Evolutionary conservation across 345 rosid species (phyloP).

Genomic region (Rhizophora apiculata): DNA sequence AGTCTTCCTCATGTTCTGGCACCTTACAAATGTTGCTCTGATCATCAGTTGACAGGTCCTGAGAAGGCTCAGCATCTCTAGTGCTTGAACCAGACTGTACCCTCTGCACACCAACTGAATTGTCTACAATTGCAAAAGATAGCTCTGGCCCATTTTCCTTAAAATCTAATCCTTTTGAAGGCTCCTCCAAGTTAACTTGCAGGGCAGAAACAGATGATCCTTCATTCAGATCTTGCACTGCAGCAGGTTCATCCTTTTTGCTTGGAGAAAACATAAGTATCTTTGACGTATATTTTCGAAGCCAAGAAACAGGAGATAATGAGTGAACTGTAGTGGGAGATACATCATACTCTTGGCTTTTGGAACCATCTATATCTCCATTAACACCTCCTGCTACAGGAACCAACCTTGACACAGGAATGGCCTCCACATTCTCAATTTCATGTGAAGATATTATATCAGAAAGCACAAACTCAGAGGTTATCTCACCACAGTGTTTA

Average conservation of each 20-base stretch:
- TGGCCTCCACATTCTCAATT: conserved; percentile 50
- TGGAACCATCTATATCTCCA: conserved; percentile 20
- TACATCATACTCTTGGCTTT: conserved; percentile 29
- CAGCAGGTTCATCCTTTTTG: conserved; percentile 47
- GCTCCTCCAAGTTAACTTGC: conserved; percentile 36
- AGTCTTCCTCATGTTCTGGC: conserved; percentile 44
- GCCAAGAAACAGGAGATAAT: conserved; percentile 61
- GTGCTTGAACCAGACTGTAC: conserved; percentile 40
- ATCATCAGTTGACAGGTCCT: conserved; percentile 39
- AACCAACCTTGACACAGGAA: conserved; percentile 41
- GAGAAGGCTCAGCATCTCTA: conserved; percentile 43
- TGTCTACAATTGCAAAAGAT: conserved; percentile 36
- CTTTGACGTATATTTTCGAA: conserved; percentile 77
- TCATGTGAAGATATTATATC: conserved; percentile 53
- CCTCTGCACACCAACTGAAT: conserved; percentile 43
- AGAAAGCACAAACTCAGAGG: conserved; percentile 66
- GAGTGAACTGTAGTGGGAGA: conserved; percentile 37
- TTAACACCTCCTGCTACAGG: conserved; percentile 27
- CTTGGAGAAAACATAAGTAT: conserved; percentile 70
- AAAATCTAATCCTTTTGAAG: conserved; percentile 32
- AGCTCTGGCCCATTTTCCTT: conserved; percentile 38
- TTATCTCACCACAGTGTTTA: conserved; percentile 63
- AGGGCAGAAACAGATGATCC: conserved; percentile 26
- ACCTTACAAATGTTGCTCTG: conserved; percentile 50
- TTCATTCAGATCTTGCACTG: conserved; percentile 30